Evolutionary conservation across 164 flowering plant genomes (phyloP), one percentile per base, ranked within the genome.

Genomic region (Kalanchoe fedtschenkoi): DNA sequence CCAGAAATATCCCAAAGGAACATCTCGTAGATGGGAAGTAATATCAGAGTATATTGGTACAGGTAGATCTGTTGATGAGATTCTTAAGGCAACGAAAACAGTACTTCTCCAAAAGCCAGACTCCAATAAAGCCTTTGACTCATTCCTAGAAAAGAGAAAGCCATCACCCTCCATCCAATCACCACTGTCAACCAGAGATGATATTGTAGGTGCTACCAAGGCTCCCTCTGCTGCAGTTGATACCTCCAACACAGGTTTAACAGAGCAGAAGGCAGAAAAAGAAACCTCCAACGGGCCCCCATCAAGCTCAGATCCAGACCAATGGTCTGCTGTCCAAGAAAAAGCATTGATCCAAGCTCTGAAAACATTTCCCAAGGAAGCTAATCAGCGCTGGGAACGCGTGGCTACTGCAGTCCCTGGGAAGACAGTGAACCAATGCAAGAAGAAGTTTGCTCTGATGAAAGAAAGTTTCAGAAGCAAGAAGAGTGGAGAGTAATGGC

Each of bases 91-190:
- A 33, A 91, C 96, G 24, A 91, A 91, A 76, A 83, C 96, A 0
- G 95, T 91, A 60, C 95, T 89, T 66, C 88, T 91, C 21, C 98
- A 91, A 72, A 91, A 89, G 72, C 98, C 98, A 1, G 98, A 91
- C 65, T 67, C 82, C 58, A 65, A 84, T 56, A 91, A 89, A 76
- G 92, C 96, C 24, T 89, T 88, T 69, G 98, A 91, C 65, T 84
- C 95, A 1, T 91, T 91, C 67, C 88, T 91, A 26, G 98, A 89
- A 73, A 91, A 87, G 75, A 84, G 96, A 70, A 91, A 89, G 62
- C 89, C 95, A 0, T 82, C 89, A 0, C 78, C 60, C 29, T 56
- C 88, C 29, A 91, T 91, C 68, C 83, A 72, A 24, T 91, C 95
- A 56, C 96, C 96, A 16, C 86, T 91, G 42, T 34, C 87, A 21